Conservation (phyloP, 495 filamentous ascomycete species). For the Wilcoxina mikolae region DNA sequence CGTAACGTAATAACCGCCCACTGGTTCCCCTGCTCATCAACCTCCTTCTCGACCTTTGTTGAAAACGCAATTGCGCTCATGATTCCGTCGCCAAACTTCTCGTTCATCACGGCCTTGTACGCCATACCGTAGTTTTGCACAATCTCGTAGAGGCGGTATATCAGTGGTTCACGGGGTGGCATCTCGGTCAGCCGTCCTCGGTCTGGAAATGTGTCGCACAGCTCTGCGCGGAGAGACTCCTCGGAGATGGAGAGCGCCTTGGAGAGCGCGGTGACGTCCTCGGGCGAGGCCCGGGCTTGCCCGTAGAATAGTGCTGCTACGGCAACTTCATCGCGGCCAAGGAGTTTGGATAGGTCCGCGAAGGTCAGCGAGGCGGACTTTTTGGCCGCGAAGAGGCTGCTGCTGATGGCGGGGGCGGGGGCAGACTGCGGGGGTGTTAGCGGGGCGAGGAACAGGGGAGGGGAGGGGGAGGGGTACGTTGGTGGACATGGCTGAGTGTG, state of each 20-base stretch:
- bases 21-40: constrained; percentile 59
- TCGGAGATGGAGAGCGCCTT: constrained; percentile 48
- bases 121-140: constrained; percentile 97
- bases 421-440: too few relatives aligned
- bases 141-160: constrained; percentile 91
- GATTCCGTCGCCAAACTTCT: constrained; percentile 98
- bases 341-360: constrained; percentile 55
- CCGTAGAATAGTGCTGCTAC: constrained; percentile 92
- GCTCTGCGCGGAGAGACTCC: constrained; percentile 41
- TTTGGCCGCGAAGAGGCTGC: constrained; percentile 75
- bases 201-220: constrained; percentile 59
- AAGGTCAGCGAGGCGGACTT: constrained; percentile 60
- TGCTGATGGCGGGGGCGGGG: constrained; percentile 36
- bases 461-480: too few relatives aligned
- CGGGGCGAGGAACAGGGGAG: too few relatives aligned
- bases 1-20: constrained; percentile 86
- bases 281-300: constrained; percentile 62
- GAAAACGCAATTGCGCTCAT: constrained; percentile 95
- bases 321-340: constrained; percentile 80
- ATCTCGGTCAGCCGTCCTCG: constrained; percentile 74
- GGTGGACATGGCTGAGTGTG: too few relatives aligned
- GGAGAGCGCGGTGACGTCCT: constrained; percentile 63
- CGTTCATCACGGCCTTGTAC: constrained; percentile 91
- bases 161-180: constrained; percentile 85
- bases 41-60: constrained; percentile 92